phyloP scores from a whole-genome alignment of 768 basidiomycete genomes.

The Leccinum rimulosum region DNA sequence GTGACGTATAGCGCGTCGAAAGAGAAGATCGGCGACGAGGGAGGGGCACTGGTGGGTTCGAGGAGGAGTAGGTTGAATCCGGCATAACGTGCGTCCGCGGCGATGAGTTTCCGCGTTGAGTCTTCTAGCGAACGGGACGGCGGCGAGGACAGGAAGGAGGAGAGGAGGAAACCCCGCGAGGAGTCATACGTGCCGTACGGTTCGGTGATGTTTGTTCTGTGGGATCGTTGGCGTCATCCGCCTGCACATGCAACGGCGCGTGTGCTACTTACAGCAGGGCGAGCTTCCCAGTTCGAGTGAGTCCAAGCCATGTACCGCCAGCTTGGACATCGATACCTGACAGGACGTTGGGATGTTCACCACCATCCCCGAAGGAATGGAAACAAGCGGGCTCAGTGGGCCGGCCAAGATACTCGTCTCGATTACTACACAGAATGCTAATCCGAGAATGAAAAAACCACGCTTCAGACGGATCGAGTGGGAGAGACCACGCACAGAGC shows the following conservation, averaged over 20 bases:
- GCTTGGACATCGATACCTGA: conserved; percentile 73
- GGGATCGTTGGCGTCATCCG: not conserved
- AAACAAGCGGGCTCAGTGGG: conserved; percentile 66
- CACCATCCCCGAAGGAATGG: conserved; percentile 54
- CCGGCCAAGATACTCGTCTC: conserved; percentile 70
- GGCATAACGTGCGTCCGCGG: conserved; percentile 54
- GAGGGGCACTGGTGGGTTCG: conserved; percentile 31
- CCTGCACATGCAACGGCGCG: not conserved
- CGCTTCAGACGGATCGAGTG: not conserved
- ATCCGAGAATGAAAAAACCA: conserved; percentile 4
- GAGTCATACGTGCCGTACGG: conserved; percentile 43
- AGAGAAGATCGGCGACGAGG: conserved; percentile 24
- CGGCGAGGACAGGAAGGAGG: conserved; percentile 63
- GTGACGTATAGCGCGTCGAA: conserved; percentile 61
- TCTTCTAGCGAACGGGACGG: conserved; percentile 46
- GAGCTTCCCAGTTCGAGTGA: conserved; percentile 61
- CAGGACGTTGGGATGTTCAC: conserved; percentile 42
- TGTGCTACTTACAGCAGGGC: conserved; percentile 61
- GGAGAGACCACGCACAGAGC: conserved; percentile 53
- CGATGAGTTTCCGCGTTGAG: conserved; percentile 45
- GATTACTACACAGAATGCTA: conserved; percentile 73
- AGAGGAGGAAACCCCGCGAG: conserved; percentile 68
- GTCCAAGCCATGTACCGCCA: conserved; percentile 83
- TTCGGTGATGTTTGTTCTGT: conserved; percentile 86
- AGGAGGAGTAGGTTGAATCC: conserved; percentile 82